Conservation (phyloP, 345 rosid species). For the Combretum micranthum region DNA sequence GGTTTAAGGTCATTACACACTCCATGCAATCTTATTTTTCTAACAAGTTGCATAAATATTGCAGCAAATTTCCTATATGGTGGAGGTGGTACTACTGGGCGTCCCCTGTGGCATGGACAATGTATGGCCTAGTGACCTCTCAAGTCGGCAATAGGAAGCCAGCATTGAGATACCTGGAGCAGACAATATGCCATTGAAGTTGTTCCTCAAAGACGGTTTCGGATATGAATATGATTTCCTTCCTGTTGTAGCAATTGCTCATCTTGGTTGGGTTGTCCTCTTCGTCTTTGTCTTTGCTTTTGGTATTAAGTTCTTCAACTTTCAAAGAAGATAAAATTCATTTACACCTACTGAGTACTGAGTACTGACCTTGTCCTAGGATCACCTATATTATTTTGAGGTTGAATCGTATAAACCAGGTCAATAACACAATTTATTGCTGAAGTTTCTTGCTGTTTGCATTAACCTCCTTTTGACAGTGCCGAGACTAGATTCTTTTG, state of each 20-base stretch:
- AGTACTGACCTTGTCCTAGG: too few relatives aligned
- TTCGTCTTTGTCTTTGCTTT: constrained; percentile 22
- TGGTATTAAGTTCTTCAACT: constrained; percentile 21
- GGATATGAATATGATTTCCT: constrained; percentile 59
- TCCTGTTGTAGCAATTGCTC: constrained; percentile 49
- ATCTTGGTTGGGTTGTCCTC: constrained; percentile 21
- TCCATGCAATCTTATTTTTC: background rate
- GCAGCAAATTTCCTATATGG: constrained; percentile 77
- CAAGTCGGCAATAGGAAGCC: constrained; percentile 53
- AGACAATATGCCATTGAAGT: constrained; percentile 18
- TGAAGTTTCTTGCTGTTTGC: too few relatives aligned
- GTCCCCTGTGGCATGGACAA: constrained; percentile 71
- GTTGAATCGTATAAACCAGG: too few relatives aligned
- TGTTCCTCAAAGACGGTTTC: constrained; percentile 32
- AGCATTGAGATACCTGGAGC: constrained; percentile 35
- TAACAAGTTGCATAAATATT: background rate
- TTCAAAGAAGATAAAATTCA: constrained; percentile 14
- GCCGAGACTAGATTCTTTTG: too few relatives aligned
- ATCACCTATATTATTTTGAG: too few relatives aligned
- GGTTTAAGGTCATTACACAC: background rate
- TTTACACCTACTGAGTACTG: too few relatives aligned
- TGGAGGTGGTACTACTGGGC: constrained; percentile 95
- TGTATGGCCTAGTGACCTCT: constrained; percentile 63
- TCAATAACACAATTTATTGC: too few relatives aligned
- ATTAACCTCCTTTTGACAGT: too few relatives aligned